Evolutionary conservation across 176 grass and related monocot species (phyloP).

Genomic region (Cenchrus americanus): DNA sequence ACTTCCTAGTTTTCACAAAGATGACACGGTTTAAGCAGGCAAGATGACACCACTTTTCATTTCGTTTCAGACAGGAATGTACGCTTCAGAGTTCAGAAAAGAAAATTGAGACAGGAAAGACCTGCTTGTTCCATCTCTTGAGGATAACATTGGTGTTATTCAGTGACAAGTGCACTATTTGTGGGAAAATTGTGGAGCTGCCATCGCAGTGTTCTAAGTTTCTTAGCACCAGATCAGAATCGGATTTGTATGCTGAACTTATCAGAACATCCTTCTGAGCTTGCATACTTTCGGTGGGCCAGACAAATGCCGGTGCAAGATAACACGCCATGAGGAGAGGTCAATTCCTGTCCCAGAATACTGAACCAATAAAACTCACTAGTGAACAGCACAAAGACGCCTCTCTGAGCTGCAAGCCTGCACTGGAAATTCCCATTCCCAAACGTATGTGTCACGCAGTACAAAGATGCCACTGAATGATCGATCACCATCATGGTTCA

Average conservation of each 20-base stretch:
- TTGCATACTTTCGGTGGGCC: no score
- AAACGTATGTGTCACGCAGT: neutral
- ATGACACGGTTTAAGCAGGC: neutral
- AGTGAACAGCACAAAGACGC: neutral
- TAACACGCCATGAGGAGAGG: neutral
- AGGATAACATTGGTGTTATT: neutral
- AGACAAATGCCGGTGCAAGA: neutral
- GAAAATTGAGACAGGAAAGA: neutral
- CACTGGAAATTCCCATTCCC: neutral
- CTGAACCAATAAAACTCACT: neutral
- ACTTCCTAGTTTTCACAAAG: neutral
- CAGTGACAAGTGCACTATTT: conserved; percentile 11
- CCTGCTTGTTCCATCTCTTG: conserved; percentile 13
- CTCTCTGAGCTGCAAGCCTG: neutral
- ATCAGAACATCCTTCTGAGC: conserved; percentile 19
- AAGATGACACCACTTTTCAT: neutral
- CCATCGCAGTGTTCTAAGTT: neutral
- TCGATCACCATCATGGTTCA: neutral
- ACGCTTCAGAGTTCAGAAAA: neutral
- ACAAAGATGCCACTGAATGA: neutral
- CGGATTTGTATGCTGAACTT: conserved; percentile 11
- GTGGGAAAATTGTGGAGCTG: neutral
- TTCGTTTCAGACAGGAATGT: neutral
- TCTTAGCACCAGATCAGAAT: conserved; percentile 12
- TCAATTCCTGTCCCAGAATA: conserved; percentile 5